Percentiles rank a stretch among this genome's conserved stretches.
Evolutionary conservation across 1,284 basidiomycete genomes (phyloP).

Genomic region (Trametes hirsuta): DNA sequence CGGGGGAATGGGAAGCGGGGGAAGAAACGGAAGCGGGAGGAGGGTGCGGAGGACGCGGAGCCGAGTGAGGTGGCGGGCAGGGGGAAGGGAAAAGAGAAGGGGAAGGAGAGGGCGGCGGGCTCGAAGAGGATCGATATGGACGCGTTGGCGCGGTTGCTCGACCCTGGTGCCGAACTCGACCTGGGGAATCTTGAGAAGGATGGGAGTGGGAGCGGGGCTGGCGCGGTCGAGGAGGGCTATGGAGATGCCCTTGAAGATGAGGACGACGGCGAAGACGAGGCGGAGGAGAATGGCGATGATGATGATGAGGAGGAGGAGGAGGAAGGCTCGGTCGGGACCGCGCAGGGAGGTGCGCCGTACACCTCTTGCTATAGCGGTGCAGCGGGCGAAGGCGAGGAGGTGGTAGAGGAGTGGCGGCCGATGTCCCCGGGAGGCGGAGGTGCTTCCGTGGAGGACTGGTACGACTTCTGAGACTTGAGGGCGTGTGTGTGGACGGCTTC

Average conservation of each 20-base stretch:
- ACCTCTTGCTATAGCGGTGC: background rate
- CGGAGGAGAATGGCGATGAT: constrained; percentile 12
- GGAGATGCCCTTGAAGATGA: constrained; percentile 5
- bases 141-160: constrained; percentile 39
- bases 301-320: background rate
- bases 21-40: constrained; percentile 17
- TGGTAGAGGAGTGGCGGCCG: constrained; percentile 43
- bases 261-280: constrained; percentile 16
- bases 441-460: constrained; percentile 32
- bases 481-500: background rate
- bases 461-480: constrained; percentile 25
- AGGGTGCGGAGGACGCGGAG: background rate
- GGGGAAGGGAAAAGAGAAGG: constrained; percentile 6
- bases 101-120: constrained; percentile 23
- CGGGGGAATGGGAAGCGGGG: background rate
- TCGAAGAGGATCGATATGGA: constrained; percentile 42
- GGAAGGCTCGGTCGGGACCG: background rate
- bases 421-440: constrained; percentile 36
- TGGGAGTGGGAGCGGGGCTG: background rate
- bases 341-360: background rate
- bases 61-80: background rate
- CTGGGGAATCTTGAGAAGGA: background rate
- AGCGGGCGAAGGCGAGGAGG: constrained; percentile 30
- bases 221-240: constrained; percentile 6
- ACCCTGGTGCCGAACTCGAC: constrained; percentile 23